phyloP scores from a whole-genome alignment of 1,284 basidiomycete genomes.

The Heterobasidion annosum region DNA sequence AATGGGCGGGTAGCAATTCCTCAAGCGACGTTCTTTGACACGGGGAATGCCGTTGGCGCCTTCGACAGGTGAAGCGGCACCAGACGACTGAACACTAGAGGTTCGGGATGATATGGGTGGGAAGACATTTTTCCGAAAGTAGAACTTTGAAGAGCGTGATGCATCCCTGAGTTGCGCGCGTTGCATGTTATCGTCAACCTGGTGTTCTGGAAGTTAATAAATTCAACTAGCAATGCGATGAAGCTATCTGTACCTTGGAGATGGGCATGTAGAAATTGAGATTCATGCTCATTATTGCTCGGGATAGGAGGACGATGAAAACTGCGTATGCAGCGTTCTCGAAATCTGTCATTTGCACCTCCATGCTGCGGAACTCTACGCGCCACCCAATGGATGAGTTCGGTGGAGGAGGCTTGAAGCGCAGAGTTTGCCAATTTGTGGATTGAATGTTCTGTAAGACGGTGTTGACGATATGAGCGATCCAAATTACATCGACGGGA shows the following conservation, averaged over 20 bases:
- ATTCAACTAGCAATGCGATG: neutral
- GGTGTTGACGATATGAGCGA: neutral
- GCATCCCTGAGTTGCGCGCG: slow-evolving; percentile 85
- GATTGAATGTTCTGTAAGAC: slow-evolving; percentile 84
- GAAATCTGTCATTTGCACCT: slow-evolving; percentile 97
- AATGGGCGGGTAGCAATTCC: slow-evolving; percentile 60
- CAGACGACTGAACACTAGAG: slow-evolving; percentile 41
- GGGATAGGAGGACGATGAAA: slow-evolving; percentile 89
- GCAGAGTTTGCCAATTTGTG: slow-evolving; percentile 98
- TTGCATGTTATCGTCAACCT: slow-evolving; percentile 98
- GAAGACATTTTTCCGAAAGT: slow-evolving; percentile 86
- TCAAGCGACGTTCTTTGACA: slow-evolving; percentile 53
- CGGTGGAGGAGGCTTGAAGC: slow-evolving; percentile 96
- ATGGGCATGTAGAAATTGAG: slow-evolving; percentile 97
- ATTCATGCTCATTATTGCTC: slow-evolving; percentile 87
- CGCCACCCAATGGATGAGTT: slow-evolving; percentile 94
- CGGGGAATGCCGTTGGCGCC: slow-evolving; percentile 11
- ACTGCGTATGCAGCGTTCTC: slow-evolving; percentile 97
- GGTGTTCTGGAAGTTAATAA: slow-evolving; percentile 3
- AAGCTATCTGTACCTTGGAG: slow-evolving; percentile 58
- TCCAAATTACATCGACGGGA: neutral
- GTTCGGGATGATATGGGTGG: slow-evolving; percentile 35
- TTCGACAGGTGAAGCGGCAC: slow-evolving; percentile 38
- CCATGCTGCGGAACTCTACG: slow-evolving; percentile 98
- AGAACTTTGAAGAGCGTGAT: slow-evolving; percentile 68